Base-by-base conservation (phyloP, 192 early-diverging fungal genomes). In the Gigaspora rosea region DNA sequence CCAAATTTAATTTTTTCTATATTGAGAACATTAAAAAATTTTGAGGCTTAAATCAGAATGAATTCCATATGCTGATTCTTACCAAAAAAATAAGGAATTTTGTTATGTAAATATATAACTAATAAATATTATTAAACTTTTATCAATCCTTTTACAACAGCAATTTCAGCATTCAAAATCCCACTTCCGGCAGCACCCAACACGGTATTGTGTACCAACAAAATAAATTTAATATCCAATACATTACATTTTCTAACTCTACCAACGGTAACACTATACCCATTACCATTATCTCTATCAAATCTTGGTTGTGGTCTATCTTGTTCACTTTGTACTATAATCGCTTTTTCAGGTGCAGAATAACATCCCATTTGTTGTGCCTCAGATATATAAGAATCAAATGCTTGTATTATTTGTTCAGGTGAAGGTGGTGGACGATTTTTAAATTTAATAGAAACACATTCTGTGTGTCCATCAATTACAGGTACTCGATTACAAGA, bases 401-500 rank as follows among this genome's bases (percentile, higher is more conserved):
- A 82, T 58, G 86, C 91, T 71, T 87, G 81, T 66, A 87, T 86
- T 75, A 97, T 88, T 62, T 93, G 88, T 71, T 94, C 94, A 27
- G 91, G 78, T 15, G 92, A 89, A 50, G 97, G 97, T 13, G 85
- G 74, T 41, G 89, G 84, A 68, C 82, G 36, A 76, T 88, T 62
- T 80, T 85, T 83, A 86, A 99, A 99, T 83, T 95, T 91, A 32
- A 99, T 85, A 66, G 89, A 93, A 8, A 97, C 95, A 81, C 89
- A 91, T 82, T 95, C 94, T 58, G 91, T 93, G 83, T 99, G 97
- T 11, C 97, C 97, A 82, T 99, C 97, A 35, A 99, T 84, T 46
- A 99, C 96, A 41, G 96, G 91, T 16, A 99, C 97, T 76, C 97
- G 94, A 85, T 96, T 96, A 86, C 97, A 99, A 12, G 92, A 93